Percentiles rank a stretch among this genome's conserved stretches.
These are phyloP conservation scores for Seiridium cupressi DNA, from an alignment of 2,329 filamentous ascomycete genomes.

Conservation along the genomic window DNA sequence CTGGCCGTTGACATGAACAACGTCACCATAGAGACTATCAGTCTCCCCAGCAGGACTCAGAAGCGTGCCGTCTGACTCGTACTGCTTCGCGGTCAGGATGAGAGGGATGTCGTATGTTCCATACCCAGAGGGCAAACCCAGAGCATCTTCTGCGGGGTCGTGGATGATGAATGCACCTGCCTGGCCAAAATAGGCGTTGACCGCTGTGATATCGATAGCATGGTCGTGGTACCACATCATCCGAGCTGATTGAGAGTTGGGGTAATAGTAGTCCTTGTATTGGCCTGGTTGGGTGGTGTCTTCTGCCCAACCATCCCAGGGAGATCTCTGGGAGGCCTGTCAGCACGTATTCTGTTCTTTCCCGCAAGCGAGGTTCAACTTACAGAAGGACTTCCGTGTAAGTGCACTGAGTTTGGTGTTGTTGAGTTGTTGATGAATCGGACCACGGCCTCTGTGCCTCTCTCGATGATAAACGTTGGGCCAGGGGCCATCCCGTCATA, in stretches of 20 bases:
- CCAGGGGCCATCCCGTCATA: slow-evolving; percentile 56
- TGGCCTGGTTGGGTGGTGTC: slow-evolving; percentile 49
- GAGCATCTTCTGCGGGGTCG: slow-evolving; percentile 45
- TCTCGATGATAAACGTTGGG: slow-evolving; percentile 47
- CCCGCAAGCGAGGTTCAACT: background rate
- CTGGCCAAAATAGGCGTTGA: slow-evolving; percentile 56
- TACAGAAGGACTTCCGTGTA: slow-evolving; percentile 50
- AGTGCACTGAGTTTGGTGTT: slow-evolving; percentile 45
- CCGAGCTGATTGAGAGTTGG: slow-evolving; percentile 51
- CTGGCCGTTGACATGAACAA: slow-evolving; percentile 57
- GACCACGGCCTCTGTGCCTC: slow-evolving; percentile 50
- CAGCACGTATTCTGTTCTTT: background rate
- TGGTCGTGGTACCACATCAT: slow-evolving; percentile 58
- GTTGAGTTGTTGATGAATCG: slow-evolving; percentile 50
- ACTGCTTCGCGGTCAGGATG: slow-evolving; percentile 47
- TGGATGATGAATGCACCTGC: slow-evolving; percentile 54
- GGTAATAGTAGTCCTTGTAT: slow-evolving; percentile 53
- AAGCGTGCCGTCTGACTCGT: slow-evolving; percentile 48
- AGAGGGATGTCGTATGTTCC: slow-evolving; percentile 54
- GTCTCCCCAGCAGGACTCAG: slow-evolving; percentile 41
- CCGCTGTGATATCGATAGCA: slow-evolving; percentile 41
- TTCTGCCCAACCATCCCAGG: slow-evolving; percentile 47
- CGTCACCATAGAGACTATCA: slow-evolving; percentile 52
- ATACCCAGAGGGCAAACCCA: slow-evolving; percentile 46
- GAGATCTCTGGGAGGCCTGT: background rate